These are phyloP conservation scores for Fusarium oxysporum DNA, from an alignment of 2,329 filamentous ascomycete species.

Conservation along the genomic window DNA sequence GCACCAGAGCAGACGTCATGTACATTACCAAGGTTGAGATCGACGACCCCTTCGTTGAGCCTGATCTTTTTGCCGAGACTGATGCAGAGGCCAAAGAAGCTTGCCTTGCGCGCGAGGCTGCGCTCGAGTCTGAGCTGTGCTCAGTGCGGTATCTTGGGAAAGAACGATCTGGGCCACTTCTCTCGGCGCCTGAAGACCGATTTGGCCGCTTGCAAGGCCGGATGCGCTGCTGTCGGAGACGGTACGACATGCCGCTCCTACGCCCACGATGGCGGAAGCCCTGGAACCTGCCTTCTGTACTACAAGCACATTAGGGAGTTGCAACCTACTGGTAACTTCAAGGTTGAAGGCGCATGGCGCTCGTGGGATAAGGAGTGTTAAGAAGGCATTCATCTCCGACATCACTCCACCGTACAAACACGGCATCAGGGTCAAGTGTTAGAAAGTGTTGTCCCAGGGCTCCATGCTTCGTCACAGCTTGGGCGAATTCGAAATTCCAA, in stretches of 20 bases:
- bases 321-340: neutral
- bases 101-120: neutral
- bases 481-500: rapidly evolving
- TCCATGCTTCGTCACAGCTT: neutral
- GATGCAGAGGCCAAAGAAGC: neutral
- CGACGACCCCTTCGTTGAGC: neutral
- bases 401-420: neutral
- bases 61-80: neutral
- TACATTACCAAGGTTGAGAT: neutral
- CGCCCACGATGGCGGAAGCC: neutral
- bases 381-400: neutral
- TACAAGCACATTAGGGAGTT: neutral
- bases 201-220: neutral
- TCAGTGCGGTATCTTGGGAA: neutral
- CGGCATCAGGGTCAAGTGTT: neutral
- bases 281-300: neutral
- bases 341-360: neutral
- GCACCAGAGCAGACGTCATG: neutral
- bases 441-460: rapidly evolving
- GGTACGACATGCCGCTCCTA: neutral
- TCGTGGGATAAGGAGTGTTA: neutral
- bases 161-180: neutral
- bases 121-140: neutral
- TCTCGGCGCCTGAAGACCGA: neutral
- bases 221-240: neutral